These are phyloP conservation scores for Ilex paraguariensis DNA, from an alignment of 305 asterid species.

Conservation along the genomic window DNA sequence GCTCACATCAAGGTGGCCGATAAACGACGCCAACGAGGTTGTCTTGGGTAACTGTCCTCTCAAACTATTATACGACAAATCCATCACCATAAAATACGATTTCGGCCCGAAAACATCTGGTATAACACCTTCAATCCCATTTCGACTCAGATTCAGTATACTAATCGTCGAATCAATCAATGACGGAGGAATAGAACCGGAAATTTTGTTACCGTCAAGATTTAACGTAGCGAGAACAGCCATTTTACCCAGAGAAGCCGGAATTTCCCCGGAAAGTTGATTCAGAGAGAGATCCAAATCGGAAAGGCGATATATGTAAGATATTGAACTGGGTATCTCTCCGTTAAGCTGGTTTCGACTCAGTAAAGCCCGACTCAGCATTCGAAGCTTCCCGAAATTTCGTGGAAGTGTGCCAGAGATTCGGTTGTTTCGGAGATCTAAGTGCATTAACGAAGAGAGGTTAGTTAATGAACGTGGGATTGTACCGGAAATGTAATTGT, in stretches of 20 bases:
- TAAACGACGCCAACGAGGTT: conserved; percentile 40
- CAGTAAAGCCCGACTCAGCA: conserved; percentile 77
- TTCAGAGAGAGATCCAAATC: conserved; percentile 78
- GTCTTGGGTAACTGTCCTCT: conserved; percentile 58
- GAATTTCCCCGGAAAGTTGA: conserved; percentile 60
- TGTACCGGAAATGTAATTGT: conserved; percentile 57
- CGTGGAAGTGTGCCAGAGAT: conserved; percentile 57
- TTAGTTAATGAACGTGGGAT: conserved; percentile 60
- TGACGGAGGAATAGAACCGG: conserved; percentile 58
- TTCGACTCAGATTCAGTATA: conserved; percentile 58
- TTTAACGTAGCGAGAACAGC: conserved; percentile 74
- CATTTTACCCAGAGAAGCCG: conserved; percentile 70
- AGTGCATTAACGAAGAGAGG: conserved; percentile 59
- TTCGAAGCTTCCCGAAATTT: conserved; percentile 50
- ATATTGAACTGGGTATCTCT: conserved; percentile 50
- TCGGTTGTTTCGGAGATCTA: conserved; percentile 58
- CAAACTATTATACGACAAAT: conserved; percentile 55
- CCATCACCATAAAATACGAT: conserved; percentile 63
- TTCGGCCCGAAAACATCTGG: conserved; percentile 59
- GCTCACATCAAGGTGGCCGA: conserved; percentile 81
- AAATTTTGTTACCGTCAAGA: conserved; percentile 57
- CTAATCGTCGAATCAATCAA: conserved; percentile 48
- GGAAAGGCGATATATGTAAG: conserved; percentile 65
- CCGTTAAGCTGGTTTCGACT: conserved; percentile 59
- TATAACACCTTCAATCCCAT: conserved; percentile 46